Base-by-base conservation (phyloP, 495 filamentous ascomycete genomes). In the Neurospora hispaniola region DNA sequence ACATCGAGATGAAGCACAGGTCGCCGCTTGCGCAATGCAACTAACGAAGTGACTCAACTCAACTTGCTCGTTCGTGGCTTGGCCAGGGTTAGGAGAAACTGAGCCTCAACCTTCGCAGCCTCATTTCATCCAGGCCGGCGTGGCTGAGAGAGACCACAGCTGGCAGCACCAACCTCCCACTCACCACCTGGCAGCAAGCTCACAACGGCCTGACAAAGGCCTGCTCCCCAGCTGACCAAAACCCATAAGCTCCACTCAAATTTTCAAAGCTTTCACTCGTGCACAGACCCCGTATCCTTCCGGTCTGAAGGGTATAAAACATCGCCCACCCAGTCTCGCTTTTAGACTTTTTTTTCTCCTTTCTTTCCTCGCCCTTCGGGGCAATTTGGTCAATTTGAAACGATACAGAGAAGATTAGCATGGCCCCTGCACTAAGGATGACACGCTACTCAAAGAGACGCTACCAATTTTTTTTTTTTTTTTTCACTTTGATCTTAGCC, bases 391-490 rank as follows among this genome's bases (percentile, higher is more conserved):
- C 80, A 81, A 79, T 79, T 77, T 81, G 79, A 79, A 81, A 79
- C 79, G 77, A 78, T 79, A 81, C 80, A 93, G 90, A 94, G 91
- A 94, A 94, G 91, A 94, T 94, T 97, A 97, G 94, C 94, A 97
- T 97, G 93, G 94, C 94, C 94, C 94, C 94, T 98, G 94, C 94
- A 97, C 94, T 96, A 97, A 97, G 94, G 94, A 97, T 96, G 94
- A 97, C 93, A 97, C 93, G 93, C 93, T 94, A 92, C 94, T 93
- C 92, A 94, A 94, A 94, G 93, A 94, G 92, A 93, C 90, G 91
- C 91, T 93, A 91, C 86, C 88, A 85, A 91, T 89, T 91, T 91
- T 90, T 90, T 90, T n/a, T n/a, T n/a, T n/a, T 91, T 90, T 90
- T 89, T 62, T 62, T 59, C 48, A 31, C 48, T 7, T 3, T 62